These are phyloP conservation scores for Rubroboletus satanas DNA, from an alignment of 768 basidiomycete genomes.

Conservation along the genomic window DNA sequence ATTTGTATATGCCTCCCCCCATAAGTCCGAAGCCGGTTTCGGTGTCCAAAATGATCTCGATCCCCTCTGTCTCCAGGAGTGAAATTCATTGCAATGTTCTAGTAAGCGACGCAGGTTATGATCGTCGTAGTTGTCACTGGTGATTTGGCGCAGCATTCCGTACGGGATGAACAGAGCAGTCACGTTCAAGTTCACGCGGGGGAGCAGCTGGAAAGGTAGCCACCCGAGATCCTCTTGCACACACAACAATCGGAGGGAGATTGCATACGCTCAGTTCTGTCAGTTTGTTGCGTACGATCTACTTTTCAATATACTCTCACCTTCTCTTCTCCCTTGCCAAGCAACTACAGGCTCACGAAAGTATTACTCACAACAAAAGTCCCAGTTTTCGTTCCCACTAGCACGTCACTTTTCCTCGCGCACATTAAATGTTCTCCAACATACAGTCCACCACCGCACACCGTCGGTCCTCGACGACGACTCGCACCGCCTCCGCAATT, in stretches of 20 bases:
- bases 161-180: not conserved
- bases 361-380: too few species aligned
- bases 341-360: not conserved
- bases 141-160: not conserved
- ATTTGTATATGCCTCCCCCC: too few species aligned
- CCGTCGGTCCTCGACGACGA: conserved; percentile 54
- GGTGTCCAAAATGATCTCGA: too few species aligned
- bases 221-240: not conserved
- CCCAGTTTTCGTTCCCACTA: not conserved
- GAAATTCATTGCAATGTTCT: too few species aligned
- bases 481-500: conserved; percentile 47
- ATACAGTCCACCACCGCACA: conserved; percentile 67
- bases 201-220: not conserved
- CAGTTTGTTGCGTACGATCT: too few species aligned
- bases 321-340: too few species aligned
- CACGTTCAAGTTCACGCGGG: not conserved
- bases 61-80: too few species aligned
- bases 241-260: conserved; percentile 1
- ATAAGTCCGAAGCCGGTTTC: too few species aligned
- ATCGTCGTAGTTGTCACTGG: not conserved
- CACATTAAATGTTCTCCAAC: conserved; percentile 39
- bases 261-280: too few species aligned
- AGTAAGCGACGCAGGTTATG: not conserved
- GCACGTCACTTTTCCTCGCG: not conserved
- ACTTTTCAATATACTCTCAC: too few species aligned